Conservation (phyloP, 352 stramenopile species). For the Phytophthora fragariae region DNA sequence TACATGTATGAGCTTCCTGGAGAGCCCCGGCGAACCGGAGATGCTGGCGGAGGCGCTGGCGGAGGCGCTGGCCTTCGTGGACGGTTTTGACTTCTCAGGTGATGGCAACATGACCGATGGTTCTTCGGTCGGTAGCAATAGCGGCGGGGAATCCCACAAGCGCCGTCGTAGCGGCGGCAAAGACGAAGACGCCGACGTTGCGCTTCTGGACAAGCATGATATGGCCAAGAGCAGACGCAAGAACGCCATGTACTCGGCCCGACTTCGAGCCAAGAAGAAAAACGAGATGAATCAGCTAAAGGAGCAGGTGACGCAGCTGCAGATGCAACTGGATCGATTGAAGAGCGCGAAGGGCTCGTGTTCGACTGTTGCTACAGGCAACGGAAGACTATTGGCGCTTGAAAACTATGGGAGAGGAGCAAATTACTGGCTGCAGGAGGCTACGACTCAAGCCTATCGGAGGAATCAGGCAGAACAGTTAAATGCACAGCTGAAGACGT, state of each 20-base stretch:
- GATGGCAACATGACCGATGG: slow-evolving; percentile 7
- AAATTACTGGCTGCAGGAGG: slow-evolving; percentile 27
- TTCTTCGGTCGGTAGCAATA: slow-evolving; percentile 15
- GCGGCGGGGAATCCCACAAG: slow-evolving; percentile 9
- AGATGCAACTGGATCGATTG: slow-evolving; percentile 34
- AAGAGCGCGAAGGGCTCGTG: slow-evolving; percentile 3
- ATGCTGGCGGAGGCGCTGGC: slow-evolving; percentile 35
- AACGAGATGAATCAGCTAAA: slow-evolving; percentile 29
- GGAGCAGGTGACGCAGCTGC: slow-evolving; percentile 23
- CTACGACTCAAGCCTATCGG: slow-evolving; percentile 14
- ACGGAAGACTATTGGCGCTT: not conserved
- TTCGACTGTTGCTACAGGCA: not conserved
- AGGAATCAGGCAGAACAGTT: slow-evolving; percentile 27
- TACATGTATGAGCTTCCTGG: slow-evolving; percentile 12
- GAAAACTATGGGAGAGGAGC: not conserved
- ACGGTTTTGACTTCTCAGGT: slow-evolving; percentile 25
- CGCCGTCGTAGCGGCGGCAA: slow-evolving; percentile 1
- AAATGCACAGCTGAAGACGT: slow-evolving; percentile 23
- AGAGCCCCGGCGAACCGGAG: slow-evolving; percentile 9
- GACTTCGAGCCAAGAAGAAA: slow-evolving; percentile 37
- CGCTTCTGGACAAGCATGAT: slow-evolving; percentile 16
- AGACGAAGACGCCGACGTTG: not conserved
- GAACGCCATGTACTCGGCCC: slow-evolving; percentile 31
- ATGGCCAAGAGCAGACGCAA: slow-evolving; percentile 21
- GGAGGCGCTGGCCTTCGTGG: slow-evolving; percentile 39